Conservation (phyloP, 176 grass and related monocot species). For the Zea mays region Zm-B73-REFERENCE-NAM-5.0 NC_050098.1:17645001-17645500, state of each 20-base stretch:
- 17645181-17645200: slow-evolving; percentile 61
- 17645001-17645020: slow-evolving; percentile 85
- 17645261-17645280: slow-evolving; percentile 93
- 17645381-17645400: slow-evolving; percentile 51
- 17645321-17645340: slow-evolving; percentile 63
- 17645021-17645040: slow-evolving; percentile 79
- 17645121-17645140: slow-evolving; percentile 65
- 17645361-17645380: slow-evolving; percentile 61
- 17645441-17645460: slow-evolving; percentile 40
- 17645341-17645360: slow-evolving; percentile 58
- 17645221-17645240: slow-evolving; percentile 84
- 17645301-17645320: slow-evolving; percentile 64
- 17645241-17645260: slow-evolving; percentile 97
- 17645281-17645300: slow-evolving; percentile 83
- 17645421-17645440: slow-evolving; percentile 36
- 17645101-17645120: slow-evolving; percentile 92
- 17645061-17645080: slow-evolving; percentile 94
- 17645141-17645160: slow-evolving; percentile 65
- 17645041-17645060: slow-evolving; percentile 99
- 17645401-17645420: slow-evolving; percentile 36
- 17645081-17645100: slow-evolving; percentile 89
- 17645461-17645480: slow-evolving; percentile 28
- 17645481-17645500: slow-evolving; percentile 30
- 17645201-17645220: slow-evolving; percentile 63
- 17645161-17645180: slow-evolving; percentile 50